Evolutionary conservation across 495 filamentous ascomycete species (phyloP), one percentile per base, ranked within the genome.

Genomic region (Aspergillus olivimuriae): DNA sequence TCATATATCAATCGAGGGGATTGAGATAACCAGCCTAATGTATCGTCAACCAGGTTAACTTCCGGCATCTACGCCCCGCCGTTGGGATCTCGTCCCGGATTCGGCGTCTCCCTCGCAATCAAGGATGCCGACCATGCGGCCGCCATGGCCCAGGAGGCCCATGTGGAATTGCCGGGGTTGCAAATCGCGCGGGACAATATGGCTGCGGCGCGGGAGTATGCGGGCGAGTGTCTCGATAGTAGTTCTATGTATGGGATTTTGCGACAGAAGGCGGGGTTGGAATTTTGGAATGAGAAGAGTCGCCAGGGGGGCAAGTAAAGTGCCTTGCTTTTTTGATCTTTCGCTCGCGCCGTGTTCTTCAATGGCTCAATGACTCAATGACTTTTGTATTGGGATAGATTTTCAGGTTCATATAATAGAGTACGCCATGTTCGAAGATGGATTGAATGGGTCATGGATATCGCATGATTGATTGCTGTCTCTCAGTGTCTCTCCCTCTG

Each of bases 221-320:
- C 44, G 0, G 68, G 68, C 5, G 65, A 68, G 41, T 70, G 65
- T 43, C 46, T 72, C 15, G 68, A 72, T 43, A 70, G 63, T 50
- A 69, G 63, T 35, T 58, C 68, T 11, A 72, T 72, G 66, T 72
- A 72, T 43, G 68, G 68, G 9, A 44, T 56, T 18, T 41, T 72
- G 47, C 59, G 68, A 2, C 68, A 70, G 47, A 62, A 66, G 48
- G 62, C 68, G 14, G 66, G 63, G 1, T 47, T 72, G 44, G 51
- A 56, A 38, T 72, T 72, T 45, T 70, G 68, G 68, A 72, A 70
- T 52, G 65, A 70, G 48, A 70, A 69, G 49, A 68, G 63, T 46
- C 46, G 66, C n/a, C 55, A 65, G 47, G 60, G 46, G 47, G 50
- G 39, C 7, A 33, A 18, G 17, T 50, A 46, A 30, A 14, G 18